These are phyloP conservation scores for Globisporangium takayamanum DNA, from an alignment of 352 stramenopile genomes.

Conservation along the genomic window DNA sequence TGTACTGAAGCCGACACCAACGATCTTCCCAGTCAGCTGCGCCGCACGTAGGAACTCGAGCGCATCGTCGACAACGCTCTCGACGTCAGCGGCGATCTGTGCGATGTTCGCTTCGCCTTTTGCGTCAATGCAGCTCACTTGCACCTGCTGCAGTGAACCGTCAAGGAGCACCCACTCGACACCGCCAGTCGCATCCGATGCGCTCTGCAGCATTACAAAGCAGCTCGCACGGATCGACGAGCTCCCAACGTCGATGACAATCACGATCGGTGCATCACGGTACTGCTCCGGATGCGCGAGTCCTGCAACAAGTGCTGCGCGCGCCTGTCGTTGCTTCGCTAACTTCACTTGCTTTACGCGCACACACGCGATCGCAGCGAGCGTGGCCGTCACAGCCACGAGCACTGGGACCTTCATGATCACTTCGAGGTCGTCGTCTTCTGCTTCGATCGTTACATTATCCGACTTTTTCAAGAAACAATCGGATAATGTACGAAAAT, in stretches of 20 bases:
- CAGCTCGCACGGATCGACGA: slow-evolving; percentile 90
- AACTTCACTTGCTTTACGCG: no score
- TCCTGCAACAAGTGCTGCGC: slow-evolving; percentile 19
- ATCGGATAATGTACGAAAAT: no score
- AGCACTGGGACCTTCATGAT: no score
- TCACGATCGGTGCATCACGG: slow-evolving; percentile 33
- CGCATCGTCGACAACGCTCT: slow-evolving; percentile 39
- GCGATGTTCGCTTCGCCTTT: slow-evolving; percentile 53
- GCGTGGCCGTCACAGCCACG: no score
- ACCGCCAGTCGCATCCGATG: neutral
- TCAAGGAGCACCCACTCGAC: slow-evolving; percentile 57
- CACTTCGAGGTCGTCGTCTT: neutral
- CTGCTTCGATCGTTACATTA: no score
- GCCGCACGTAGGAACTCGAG: slow-evolving; percentile 43
- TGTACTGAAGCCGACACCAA: slow-evolving; percentile 87
- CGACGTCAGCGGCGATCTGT: slow-evolving; percentile 38
- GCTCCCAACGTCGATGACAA: slow-evolving; percentile 91
- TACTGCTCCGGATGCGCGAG: slow-evolving; percentile 36
- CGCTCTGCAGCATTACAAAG: slow-evolving; percentile 48
- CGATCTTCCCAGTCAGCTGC: slow-evolving; percentile 36
- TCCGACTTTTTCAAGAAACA: no score
- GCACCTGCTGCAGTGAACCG: slow-evolving; percentile 61
- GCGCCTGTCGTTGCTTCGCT: slow-evolving; percentile 16
- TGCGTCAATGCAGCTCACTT: slow-evolving; percentile 34
- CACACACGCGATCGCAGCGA: no score